A percentile compares a stretch with the other conserved stretches of the same genome.
Conservation (phyloP, 2,329 filamentous ascomycete genomes). For the Talaromyces sp. region DNA sequence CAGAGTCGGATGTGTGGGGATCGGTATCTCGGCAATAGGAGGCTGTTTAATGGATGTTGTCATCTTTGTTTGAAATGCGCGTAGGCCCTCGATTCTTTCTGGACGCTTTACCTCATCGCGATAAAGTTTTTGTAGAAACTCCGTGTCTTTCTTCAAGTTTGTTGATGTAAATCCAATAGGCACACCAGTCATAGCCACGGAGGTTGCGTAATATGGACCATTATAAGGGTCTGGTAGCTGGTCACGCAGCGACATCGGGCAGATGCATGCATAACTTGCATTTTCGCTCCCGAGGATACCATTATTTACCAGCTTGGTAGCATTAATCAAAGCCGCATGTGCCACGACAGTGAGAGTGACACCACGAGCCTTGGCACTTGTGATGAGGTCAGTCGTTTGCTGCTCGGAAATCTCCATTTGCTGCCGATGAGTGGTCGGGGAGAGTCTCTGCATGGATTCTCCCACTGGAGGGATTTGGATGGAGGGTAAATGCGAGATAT, state of each 20-base stretch:
- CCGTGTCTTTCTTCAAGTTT: not conserved
- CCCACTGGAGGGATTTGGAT: not conserved
- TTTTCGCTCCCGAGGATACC: not conserved
- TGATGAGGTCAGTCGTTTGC: not conserved
- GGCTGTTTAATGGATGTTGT: not conserved
- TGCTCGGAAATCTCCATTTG: not conserved
- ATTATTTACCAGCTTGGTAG: not conserved
- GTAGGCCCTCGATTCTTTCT: not conserved
- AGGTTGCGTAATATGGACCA: not conserved
- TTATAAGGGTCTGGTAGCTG: not conserved
- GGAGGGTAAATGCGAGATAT: not conserved
- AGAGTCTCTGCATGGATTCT: not conserved
- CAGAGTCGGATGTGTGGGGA: not conserved
- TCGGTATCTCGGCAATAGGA: not conserved
- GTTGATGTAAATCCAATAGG: not conserved
- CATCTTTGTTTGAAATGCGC: not conserved
- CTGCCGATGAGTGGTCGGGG: not conserved
- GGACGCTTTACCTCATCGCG: not conserved
- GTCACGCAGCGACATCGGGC: not conserved
- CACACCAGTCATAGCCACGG: not conserved
- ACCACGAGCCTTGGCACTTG: not conserved
- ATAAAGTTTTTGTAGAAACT: not conserved
- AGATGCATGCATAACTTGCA: not conserved
- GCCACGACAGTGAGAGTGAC: not conserved
- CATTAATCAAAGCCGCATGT: not conserved